phyloP scores from a whole-genome alignment of 768 basidiomycete species.

The Suillus subalutaceus region DNA sequence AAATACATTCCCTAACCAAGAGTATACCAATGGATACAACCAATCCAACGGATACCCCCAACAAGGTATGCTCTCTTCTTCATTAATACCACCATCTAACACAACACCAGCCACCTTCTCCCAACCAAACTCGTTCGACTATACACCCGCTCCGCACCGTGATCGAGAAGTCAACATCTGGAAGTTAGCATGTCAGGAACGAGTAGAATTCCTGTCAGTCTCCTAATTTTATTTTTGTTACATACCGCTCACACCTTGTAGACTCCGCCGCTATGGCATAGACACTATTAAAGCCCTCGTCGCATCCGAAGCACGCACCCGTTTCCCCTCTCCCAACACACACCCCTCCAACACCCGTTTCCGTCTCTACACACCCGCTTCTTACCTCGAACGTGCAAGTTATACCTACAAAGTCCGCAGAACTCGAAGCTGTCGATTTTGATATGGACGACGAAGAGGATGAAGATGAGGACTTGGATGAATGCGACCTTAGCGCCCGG shows the following conservation, averaged over 20 bases:
- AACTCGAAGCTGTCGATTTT: slow-evolving; percentile 29
- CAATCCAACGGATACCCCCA: slow-evolving; percentile 6
- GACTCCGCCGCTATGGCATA: slow-evolving; percentile 34
- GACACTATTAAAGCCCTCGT: slow-evolving; percentile 38
- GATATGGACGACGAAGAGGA: slow-evolving; percentile 34
- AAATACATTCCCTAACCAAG: not conserved
- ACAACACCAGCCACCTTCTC: not conserved
- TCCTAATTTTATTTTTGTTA: slow-evolving; percentile 13
- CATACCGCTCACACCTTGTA: slow-evolving; percentile 8
- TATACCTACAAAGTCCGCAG: slow-evolving; percentile 31
- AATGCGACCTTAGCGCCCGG: slow-evolving; percentile 25
- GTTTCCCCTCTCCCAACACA: slow-evolving; percentile 4
- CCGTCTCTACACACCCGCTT: slow-evolving; percentile 32
- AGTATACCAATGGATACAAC: not conserved
- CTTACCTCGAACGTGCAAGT: slow-evolving; percentile 19
- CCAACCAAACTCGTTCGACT: slow-evolving; percentile 1
- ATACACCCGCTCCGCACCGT: slow-evolving; percentile 29
- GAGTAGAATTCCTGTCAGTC: slow-evolving; percentile 36
- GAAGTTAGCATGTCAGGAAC: slow-evolving; percentile 38
- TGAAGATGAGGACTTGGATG: slow-evolving; percentile 35
- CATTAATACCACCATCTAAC: not conserved
- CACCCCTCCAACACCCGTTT: slow-evolving; percentile 21
- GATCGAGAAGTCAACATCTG: slow-evolving; percentile 39
- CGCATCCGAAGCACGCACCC: slow-evolving; percentile 27
- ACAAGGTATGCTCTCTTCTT: not conserved